phyloP scores from a whole-genome alignment of 2,329 filamentous ascomycete genomes.

The Shiraia sp. region DNA sequence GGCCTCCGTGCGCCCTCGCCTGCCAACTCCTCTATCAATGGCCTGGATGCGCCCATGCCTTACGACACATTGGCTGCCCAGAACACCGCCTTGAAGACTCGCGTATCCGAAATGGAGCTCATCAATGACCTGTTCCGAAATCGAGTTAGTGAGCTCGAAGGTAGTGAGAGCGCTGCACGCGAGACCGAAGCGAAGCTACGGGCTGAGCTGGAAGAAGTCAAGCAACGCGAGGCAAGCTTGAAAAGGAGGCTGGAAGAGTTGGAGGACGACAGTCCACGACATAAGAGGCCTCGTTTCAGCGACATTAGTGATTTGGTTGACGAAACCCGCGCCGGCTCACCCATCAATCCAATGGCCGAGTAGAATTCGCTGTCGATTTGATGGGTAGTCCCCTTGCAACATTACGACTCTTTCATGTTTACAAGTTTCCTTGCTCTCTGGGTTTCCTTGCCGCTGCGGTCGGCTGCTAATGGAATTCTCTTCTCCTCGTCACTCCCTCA shows the following conservation, averaged over 20 bases:
- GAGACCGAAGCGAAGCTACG: constrained; percentile 62
- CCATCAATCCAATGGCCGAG: constrained; percentile 37
- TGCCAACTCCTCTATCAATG: constrained; percentile 60
- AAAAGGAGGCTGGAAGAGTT: constrained; percentile 78
- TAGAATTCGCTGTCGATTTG: constrained; percentile 11
- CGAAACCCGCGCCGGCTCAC: constrained; percentile 45
- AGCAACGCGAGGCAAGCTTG: constrained; percentile 77
- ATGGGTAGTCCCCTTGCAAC: constrained; percentile 9
- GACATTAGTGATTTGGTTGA: constrained; percentile 59
- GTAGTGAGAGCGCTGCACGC: constrained; percentile 69
- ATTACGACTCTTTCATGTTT: constrained; percentile 25
- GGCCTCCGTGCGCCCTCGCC: constrained; percentile 58
- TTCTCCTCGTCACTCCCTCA: constrained; percentile 1
- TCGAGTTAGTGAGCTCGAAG: constrained; percentile 72
- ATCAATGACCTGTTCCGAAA: constrained; percentile 78
- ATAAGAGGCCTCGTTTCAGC: constrained; percentile 54
- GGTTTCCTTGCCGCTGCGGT: constrained; percentile 2
- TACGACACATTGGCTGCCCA: constrained; percentile 79
- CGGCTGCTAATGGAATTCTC: constrained; percentile 3
- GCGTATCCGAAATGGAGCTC: constrained; percentile 91
- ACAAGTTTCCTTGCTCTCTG: constrained; percentile 6
- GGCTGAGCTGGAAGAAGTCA: constrained; percentile 70
- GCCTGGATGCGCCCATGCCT: constrained; percentile 71
- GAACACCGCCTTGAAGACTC: constrained; percentile 88
- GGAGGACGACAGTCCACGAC: constrained; percentile 51